Evolutionary conservation across 192 early-diverging fungal genomes (phyloP).

Genomic region (Diversispora epigaea): DNA sequence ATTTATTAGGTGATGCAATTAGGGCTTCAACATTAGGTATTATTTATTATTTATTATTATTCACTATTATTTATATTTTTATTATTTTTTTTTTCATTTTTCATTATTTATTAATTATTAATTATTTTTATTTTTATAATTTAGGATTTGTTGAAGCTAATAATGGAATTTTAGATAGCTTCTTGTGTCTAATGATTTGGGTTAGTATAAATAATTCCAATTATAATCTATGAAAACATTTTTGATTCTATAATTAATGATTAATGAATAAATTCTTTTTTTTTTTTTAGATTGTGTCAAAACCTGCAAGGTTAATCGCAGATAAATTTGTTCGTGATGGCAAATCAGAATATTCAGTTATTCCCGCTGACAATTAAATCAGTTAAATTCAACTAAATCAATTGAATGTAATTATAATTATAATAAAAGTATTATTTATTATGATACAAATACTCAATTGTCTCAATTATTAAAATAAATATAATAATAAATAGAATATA

Average conservation of each 20-base stretch:
- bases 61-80: too few relatives aligned
- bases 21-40: slow-evolving; percentile 34
- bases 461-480: too few relatives aligned
- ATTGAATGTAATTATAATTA: too few relatives aligned
- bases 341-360: background rate
- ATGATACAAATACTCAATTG: too few relatives aligned
- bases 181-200: background rate
- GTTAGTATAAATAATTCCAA: background rate
- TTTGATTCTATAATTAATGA: too few relatives aligned
- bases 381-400: too few relatives aligned
- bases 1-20: slow-evolving; percentile 39
- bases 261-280: background rate
- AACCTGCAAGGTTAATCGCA: background rate
- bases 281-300: background rate
- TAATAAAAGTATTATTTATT: too few relatives aligned
- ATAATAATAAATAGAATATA: too few relatives aligned
- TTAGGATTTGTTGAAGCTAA: slow-evolving; percentile 30
- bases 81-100: background rate
- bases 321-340: background rate
- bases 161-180: slow-evolving; percentile 5
- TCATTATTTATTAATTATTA: slow-evolving; percentile 34
- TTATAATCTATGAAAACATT: too few relatives aligned
- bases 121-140: slow-evolving; percentile 30
- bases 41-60: slow-evolving; percentile 1
- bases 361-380: too few relatives aligned